Percentiles rank a stretch among this genome's conserved stretches.
phyloP scores from a whole-genome alignment of 2,329 filamentous ascomycete species.

The Venturia asperata region DNA sequence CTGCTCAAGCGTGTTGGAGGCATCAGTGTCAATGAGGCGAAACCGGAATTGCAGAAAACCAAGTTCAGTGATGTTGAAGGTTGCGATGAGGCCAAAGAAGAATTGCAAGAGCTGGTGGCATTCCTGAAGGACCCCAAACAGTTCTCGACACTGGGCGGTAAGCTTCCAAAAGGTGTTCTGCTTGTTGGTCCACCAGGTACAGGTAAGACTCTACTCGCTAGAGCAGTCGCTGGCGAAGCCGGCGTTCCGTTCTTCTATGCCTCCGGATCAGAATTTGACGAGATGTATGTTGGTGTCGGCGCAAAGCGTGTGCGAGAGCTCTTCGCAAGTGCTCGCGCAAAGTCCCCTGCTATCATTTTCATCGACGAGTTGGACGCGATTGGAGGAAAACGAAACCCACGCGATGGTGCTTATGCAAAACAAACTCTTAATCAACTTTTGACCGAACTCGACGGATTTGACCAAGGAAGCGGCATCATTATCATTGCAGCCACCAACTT shows the following conservation, averaged over 20 bases:
- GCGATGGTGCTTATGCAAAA: conserved; percentile 91
- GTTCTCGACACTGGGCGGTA: conserved; percentile 89
- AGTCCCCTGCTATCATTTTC: conserved; percentile 89
- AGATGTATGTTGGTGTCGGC: conserved; percentile 95
- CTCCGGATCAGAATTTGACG: conserved; percentile 98
- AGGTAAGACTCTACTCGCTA: conserved; percentile 90
- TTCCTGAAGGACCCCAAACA: conserved; percentile 89
- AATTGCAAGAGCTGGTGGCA: conserved; percentile 92
- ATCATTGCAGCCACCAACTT: conserved; percentile 96
- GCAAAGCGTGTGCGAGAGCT: conserved; percentile 93
- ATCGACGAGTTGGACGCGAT: conserved; percentile 94
- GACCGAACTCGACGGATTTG: conserved; percentile 94
- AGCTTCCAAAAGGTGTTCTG: conserved; percentile 92
- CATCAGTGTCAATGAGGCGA: conserved; percentile 70
- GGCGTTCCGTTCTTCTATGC: conserved; percentile 99
- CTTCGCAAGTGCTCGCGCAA: conserved; percentile 73
- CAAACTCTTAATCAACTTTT: conserved; percentile 96
- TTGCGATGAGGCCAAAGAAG: conserved; percentile 96
- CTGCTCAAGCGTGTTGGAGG: conserved; percentile 71
- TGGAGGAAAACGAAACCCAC: conserved; percentile 84
- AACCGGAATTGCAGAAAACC: conserved; percentile 85
- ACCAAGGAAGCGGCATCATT: conserved; percentile 88
- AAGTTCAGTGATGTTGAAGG: conserved; percentile 92
- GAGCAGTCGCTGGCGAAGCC: conserved; percentile 92
- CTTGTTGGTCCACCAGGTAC: conserved; percentile 94